Percentiles rank a stretch among this genome's conserved stretches.
Evolutionary conservation across 2,329 filamentous ascomycete genomes (phyloP).

Genomic region (Emericellopsis atlantica): DNA sequence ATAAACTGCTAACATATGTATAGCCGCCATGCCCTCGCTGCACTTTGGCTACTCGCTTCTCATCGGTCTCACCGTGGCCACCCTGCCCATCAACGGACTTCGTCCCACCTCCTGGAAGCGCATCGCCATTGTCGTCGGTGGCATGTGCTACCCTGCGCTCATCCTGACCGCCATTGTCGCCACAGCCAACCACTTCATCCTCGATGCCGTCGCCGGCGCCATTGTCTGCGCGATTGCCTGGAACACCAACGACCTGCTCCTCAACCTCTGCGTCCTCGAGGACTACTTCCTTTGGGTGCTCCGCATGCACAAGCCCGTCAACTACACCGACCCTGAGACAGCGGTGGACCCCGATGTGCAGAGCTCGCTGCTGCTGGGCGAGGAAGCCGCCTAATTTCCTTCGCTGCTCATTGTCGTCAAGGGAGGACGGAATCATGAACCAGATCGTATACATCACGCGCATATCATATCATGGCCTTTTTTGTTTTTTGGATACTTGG

Average conservation of each 20-base stretch:
- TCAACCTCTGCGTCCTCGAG: conserved; percentile 53
- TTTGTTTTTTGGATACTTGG: too few relatives aligned
- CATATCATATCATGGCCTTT: too few relatives aligned
- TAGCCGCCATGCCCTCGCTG: conserved; percentile 61
- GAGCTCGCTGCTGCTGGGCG: conserved; percentile 2
- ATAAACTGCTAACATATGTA: not conserved
- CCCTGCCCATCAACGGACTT: conserved; percentile 46
- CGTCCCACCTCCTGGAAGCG: conserved; percentile 40
- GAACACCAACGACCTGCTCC: conserved; percentile 37
- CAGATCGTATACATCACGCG: too few relatives aligned
- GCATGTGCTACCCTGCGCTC: conserved; percentile 49
- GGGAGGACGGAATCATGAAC: too few relatives aligned
- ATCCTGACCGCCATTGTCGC: conserved; percentile 58
- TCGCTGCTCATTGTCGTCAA: too few relatives aligned
- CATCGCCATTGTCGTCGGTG: conserved; percentile 27
- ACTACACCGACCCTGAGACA: conserved; percentile 22
- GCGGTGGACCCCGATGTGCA: conserved; percentile 20
- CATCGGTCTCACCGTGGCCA: conserved; percentile 56
- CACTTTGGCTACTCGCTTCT: conserved; percentile 67
- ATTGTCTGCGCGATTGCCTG: conserved; percentile 53
- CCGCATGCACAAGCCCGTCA: conserved; percentile 51
- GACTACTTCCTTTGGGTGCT: conserved; percentile 54
- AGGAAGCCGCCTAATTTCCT: not conserved
- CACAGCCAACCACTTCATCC: conserved; percentile 61
- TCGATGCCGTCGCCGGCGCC: conserved; percentile 59